A percentile compares a stretch with the other conserved stretches of the same genome.
These are phyloP conservation scores for Tagetes patula DNA, from an alignment of 129 eudicot genomes.

Conservation along the genomic window DNA sequence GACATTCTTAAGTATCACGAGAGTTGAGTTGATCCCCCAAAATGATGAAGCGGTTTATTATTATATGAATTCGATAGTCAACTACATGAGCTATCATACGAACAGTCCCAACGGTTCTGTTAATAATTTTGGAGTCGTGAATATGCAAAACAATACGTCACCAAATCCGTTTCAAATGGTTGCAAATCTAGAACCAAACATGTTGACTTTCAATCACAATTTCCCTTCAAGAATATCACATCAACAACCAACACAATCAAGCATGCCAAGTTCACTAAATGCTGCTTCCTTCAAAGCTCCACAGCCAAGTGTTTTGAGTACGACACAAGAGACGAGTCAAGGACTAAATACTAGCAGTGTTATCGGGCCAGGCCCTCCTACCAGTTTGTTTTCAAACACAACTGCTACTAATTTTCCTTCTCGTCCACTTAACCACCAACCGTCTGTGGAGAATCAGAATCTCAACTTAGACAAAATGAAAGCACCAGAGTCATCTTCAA, in stretches of 20 bases:
- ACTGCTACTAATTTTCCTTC: conserved; percentile 20
- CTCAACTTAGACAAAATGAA: conserved; percentile 25
- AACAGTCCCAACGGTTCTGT: not conserved
- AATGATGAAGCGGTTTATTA: not conserved
- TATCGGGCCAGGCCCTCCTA: not conserved
- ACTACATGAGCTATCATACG: conserved; percentile 13
- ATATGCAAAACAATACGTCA: conserved; percentile 1
- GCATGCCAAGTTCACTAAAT: not conserved
- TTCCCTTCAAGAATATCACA: conserved; percentile 21
- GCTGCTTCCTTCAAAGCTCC: conserved; percentile 17
- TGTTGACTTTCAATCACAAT: conserved; percentile 6
- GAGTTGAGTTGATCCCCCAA: conserved; percentile 8
- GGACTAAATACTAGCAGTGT: not conserved
- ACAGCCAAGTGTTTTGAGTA: conserved; percentile 5
- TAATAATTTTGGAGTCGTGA: not conserved
- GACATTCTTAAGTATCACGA: conserved; percentile 17
- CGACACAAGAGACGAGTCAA: not conserved
- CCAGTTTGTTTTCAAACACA: conserved; percentile 15
- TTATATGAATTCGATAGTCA: conserved; percentile 8
- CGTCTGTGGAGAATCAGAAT: conserved; percentile 8
- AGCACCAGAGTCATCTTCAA: conserved; percentile 6
- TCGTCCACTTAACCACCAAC: conserved; percentile 22
- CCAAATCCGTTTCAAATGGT: conserved; percentile 10
- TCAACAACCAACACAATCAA: not conserved
- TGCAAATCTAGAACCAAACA: conserved; percentile 19